Conservation (phyloP, 208 protist genomes). For the Naegleria lovaniensis region DNA sequence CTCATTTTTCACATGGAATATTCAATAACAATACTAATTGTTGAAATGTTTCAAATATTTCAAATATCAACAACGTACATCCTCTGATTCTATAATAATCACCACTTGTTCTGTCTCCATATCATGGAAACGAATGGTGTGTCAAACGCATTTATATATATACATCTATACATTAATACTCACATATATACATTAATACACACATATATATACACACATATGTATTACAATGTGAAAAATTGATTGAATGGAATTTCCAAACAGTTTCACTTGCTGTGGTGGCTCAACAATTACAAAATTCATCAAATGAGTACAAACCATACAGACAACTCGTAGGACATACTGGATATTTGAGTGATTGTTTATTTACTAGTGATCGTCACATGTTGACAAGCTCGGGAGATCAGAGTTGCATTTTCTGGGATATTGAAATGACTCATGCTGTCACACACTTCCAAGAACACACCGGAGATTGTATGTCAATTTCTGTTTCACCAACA, state of each 20-base stretch:
- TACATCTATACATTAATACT: too few relatives aligned
- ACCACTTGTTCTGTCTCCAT: too few relatives aligned
- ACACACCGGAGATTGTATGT: slow-evolving; percentile 75
- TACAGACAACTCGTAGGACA: slow-evolving; percentile 22
- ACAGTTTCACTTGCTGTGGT: neutral
- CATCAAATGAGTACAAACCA: neutral
- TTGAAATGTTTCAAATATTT: too few relatives aligned
- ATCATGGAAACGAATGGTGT: too few relatives aligned
- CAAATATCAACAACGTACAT: too few relatives aligned
- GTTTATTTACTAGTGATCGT: slow-evolving; percentile 60
- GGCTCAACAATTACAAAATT: neutral
- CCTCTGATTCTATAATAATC: too few relatives aligned
- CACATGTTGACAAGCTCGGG: slow-evolving; percentile 60
- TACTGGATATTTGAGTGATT: slow-evolving; percentile 59
- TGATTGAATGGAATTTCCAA: neutral
- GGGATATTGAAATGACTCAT: slow-evolving; percentile 59
- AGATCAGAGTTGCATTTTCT: slow-evolving; percentile 62
- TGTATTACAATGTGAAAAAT: too few relatives aligned
- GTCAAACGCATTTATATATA: too few relatives aligned
- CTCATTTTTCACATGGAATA: too few relatives aligned
- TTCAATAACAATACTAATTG: too few relatives aligned
- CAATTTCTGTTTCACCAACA: neutral
- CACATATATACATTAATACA: too few relatives aligned
- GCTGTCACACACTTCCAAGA: slow-evolving; percentile 53
- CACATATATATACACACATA: too few relatives aligned